These are phyloP conservation scores for Caloboletus inedulis DNA, from an alignment of 1,284 basidiomycete species.

Conservation along the genomic window DNA sequence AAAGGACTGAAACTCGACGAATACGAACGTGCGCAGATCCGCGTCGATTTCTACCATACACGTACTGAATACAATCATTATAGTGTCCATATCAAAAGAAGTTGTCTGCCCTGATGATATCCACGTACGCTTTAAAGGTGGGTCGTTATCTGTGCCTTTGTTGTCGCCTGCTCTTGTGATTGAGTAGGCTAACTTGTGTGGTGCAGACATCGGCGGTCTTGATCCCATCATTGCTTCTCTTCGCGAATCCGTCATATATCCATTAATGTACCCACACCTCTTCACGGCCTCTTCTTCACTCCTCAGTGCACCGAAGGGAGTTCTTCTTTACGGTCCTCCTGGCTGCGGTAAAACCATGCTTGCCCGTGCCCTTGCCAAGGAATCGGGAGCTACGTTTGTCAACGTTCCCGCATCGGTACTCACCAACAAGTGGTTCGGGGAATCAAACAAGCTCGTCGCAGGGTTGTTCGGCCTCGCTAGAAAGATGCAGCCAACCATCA, in stretches of 20 bases:
- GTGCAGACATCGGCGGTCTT: constrained; percentile 88
- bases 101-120: constrained; percentile 88
- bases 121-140: constrained; percentile 66
- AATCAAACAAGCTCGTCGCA: constrained; percentile 96
- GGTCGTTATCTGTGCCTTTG: constrained; percentile 14
- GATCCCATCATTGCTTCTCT: constrained; percentile 90
- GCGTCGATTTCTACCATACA: background rate
- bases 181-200: constrained; percentile 1
- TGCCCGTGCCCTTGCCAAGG: constrained; percentile 93
- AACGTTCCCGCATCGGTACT: constrained; percentile 80
- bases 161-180: background rate
- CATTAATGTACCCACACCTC: constrained; percentile 87
- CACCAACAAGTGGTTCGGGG: constrained; percentile 96
- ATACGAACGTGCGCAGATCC: constrained; percentile 64
- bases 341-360: constrained; percentile 96
- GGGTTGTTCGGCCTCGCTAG: constrained; percentile 89
- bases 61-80: constrained; percentile 1
- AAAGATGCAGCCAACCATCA: constrained; percentile 80
- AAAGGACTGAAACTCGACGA: constrained; percentile 69
- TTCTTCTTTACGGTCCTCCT: constrained; percentile 86
- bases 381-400: constrained; percentile 96
- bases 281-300: constrained; percentile 75
- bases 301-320: constrained; percentile 74
- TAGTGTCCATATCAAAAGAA: constrained; percentile 79
- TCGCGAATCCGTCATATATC: constrained; percentile 95